Percentiles rank a stretch among this genome's conserved stretches.
phyloP scores from a whole-genome alignment of 2,329 filamentous ascomycete species.

The Colletotrichum horii region DNA sequence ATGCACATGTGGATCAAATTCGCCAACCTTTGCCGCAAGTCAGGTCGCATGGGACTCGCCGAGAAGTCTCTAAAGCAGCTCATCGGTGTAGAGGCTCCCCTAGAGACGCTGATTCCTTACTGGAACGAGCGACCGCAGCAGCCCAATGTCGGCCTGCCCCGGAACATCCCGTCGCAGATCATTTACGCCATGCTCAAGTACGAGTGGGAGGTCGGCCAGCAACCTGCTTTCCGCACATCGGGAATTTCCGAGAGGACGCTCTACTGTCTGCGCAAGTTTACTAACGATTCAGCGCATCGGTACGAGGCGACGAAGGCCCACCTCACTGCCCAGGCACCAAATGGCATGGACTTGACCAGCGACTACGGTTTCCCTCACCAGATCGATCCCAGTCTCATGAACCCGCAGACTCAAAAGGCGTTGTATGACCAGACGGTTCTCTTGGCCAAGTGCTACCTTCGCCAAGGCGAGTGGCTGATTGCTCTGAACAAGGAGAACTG shows the following conservation, averaged over 20 bases:
- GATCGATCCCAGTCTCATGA: slow-evolving; percentile 49
- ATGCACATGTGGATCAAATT: slow-evolving; percentile 99
- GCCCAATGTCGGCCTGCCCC: slow-evolving; percentile 37
- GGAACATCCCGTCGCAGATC: slow-evolving; percentile 73
- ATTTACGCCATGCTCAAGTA: slow-evolving; percentile 98
- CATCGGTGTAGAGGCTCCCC: slow-evolving; percentile 72
- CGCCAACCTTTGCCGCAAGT: slow-evolving; percentile 96
- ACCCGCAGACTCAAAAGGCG: slow-evolving; percentile 55
- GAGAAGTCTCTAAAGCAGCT: slow-evolving; percentile 94
- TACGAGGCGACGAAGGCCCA: slow-evolving; percentile 60
- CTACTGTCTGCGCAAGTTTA: slow-evolving; percentile 66
- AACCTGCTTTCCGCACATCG: slow-evolving; percentile 46
- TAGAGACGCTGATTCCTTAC: slow-evolving; percentile 66
- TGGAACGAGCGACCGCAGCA: slow-evolving; percentile 51
- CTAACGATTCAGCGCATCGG: slow-evolving; percentile 60
- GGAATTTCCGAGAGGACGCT: slow-evolving; percentile 60
- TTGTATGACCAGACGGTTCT: slow-evolving; percentile 70
- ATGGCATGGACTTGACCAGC: slow-evolving; percentile 47
- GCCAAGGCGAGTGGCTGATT: slow-evolving; percentile 96
- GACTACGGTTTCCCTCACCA: slow-evolving; percentile 58
- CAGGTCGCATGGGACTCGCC: slow-evolving; percentile 89
- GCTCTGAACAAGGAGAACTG: slow-evolving; percentile 85
- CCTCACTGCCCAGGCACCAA: slow-evolving; percentile 50
- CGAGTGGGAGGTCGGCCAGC: slow-evolving; percentile 86
- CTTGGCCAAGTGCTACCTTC: slow-evolving; percentile 93